Percentiles rank a stretch among this genome's conserved stretches.
phyloP scores from a whole-genome alignment of 495 filamentous ascomycete species.

The Trichoderma asperelloides region DNA sequence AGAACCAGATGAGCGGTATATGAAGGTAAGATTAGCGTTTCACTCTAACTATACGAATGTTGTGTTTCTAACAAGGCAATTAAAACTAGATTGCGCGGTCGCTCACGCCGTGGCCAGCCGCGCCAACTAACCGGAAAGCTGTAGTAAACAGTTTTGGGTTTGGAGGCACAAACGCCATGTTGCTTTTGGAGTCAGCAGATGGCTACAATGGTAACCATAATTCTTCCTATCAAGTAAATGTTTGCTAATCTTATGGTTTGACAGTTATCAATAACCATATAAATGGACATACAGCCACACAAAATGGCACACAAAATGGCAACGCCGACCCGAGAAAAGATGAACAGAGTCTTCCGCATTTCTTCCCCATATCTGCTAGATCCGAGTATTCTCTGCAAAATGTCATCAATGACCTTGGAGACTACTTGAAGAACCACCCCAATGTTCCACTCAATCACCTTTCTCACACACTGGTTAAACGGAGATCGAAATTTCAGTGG shows the following conservation, averaged over 20 bases:
- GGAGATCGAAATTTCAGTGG: slow-evolving; percentile 23
- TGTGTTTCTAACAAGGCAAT: background rate
- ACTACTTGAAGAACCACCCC: background rate
- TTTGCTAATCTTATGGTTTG: background rate
- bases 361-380: background rate
- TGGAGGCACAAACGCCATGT: slow-evolving; percentile 34
- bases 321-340: background rate
- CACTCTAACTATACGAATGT: background rate
- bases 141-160: slow-evolving; percentile 28
- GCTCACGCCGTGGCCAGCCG: slow-evolving; percentile 7
- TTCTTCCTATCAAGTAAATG: too few relatives aligned
- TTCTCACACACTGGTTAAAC: slow-evolving; percentile 20
- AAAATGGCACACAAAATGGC: background rate
- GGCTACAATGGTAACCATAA: background rate
- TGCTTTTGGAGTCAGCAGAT: slow-evolving; percentile 20
- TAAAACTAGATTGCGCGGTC: slow-evolving; percentile 10
- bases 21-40: slow-evolving; percentile 15
- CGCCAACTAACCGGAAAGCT: background rate
- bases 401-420: background rate
- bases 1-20: slow-evolving; percentile 18
- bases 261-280: background rate
- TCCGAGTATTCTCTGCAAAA: background rate
- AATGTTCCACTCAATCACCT: slow-evolving; percentile 12
- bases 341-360: background rate
- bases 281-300: background rate